These are phyloP conservation scores for Tetrapyrgos nigripes DNA, from an alignment of 1,284 basidiomycete species.

Conservation along the genomic window DNA sequence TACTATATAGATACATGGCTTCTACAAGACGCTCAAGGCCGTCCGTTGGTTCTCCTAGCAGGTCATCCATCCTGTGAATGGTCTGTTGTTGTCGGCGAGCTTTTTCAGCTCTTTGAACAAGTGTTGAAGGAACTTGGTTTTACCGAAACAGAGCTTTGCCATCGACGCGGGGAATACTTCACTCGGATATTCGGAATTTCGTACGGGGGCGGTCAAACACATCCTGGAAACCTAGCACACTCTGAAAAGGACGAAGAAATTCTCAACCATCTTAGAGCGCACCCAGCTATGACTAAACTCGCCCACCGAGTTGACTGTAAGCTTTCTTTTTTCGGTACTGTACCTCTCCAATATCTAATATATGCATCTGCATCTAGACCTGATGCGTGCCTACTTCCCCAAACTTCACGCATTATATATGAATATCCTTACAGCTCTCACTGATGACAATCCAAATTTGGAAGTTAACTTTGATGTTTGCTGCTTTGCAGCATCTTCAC, in stretches of 20 bases:
- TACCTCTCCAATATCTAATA: background rate
- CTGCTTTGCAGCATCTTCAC: background rate
- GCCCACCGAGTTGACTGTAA: background rate
- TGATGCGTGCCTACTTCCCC: slow-evolving; percentile 1
- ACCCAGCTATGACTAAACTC: background rate
- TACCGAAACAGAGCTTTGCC: background rate
- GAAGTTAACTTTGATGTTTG: background rate
- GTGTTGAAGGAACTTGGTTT: background rate
- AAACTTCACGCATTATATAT: background rate
- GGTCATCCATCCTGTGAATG: background rate
- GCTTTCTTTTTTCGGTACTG: no score
- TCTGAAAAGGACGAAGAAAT: background rate
- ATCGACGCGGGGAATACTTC: slow-evolving; percentile 7
- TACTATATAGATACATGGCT: background rate
- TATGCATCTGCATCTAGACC: background rate
- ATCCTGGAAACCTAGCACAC: background rate
- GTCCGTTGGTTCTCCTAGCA: background rate
- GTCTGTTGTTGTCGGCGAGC: background rate
- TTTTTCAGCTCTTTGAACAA: background rate
- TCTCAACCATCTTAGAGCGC: background rate
- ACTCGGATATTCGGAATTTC: background rate
- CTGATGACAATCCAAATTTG: background rate
- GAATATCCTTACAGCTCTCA: background rate
- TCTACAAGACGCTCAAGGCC: background rate
- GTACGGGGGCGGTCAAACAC: background rate